Percentiles rank a stretch among this genome's conserved stretches.
phyloP scores from a whole-genome alignment of 345 rosid species.

The Eucalyptus urophylla region DNA sequence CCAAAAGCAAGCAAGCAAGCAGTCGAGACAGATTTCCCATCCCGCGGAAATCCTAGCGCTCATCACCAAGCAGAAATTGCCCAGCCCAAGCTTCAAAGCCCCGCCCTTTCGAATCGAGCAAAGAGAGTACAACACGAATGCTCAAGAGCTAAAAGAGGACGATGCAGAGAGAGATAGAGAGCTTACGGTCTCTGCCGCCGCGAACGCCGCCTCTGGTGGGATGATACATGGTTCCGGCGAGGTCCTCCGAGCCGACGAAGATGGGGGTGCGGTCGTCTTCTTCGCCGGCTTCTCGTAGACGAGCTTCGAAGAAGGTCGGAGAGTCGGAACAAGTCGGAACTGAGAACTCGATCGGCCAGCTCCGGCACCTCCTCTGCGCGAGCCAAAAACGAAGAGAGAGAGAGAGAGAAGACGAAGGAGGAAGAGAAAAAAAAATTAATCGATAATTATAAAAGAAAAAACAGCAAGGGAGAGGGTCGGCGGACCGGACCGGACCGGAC shows the following conservation, averaged over 20 bases:
- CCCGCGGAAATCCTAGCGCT: neutral
- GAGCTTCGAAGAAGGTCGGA: neutral
- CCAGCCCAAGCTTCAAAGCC: neutral
- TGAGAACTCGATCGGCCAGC: neutral
- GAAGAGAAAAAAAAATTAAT: neutral
- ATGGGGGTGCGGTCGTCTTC: neutral
- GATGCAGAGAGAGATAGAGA: neutral
- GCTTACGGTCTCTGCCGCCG: conserved; percentile 95
- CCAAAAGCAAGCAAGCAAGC: neutral
- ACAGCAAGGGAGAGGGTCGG: neutral
- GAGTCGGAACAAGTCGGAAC: neutral
- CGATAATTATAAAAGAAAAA: neutral
- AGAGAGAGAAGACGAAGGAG: neutral
- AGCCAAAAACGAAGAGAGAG: neutral
- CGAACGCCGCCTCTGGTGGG: conserved; percentile 99
- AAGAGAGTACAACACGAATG: neutral
- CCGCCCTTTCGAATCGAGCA: neutral
- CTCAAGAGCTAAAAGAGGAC: neutral
- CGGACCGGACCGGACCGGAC: neutral
- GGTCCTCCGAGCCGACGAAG: neutral
- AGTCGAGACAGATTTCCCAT: neutral
- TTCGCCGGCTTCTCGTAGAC: neutral
- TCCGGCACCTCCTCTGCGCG: neutral
- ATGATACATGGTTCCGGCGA: conserved; percentile 55
- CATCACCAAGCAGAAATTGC: neutral